Base-by-base conservation (phyloP, 192 early-diverging fungal genomes). In the Mycoemilia scoparia region DNA sequence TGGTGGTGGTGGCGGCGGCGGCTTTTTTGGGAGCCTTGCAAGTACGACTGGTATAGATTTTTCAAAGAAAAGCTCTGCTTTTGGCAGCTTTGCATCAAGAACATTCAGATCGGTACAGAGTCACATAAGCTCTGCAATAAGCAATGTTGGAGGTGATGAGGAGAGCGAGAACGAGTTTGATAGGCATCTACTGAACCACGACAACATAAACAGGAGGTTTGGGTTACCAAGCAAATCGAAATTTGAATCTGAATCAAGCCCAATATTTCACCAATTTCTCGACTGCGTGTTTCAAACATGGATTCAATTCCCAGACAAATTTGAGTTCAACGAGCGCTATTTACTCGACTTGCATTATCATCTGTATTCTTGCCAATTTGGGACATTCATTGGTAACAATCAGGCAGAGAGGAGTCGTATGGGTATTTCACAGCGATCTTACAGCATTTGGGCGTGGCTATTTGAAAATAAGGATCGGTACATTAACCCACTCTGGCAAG, bases 241-340 rank as follows among this genome's bases (percentile, higher is more conserved):
- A 24, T 75, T 76, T 33, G 67, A 73, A 36, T 54, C 69, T 10
- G 93, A 98, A 47, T 81, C 85, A 0, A 82, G 80, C 17, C 93
- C 93, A 8, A 76, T 98, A 7, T 98, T 98, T 51, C 78, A 89
- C 25, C 93, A 98, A 60, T 98, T 95, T 43, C 64, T 98, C 9
- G 93, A 98, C 54, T 91, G 87, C 58, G 69, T 89, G 19, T 98
- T 82, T 58, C 93, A 98, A 57, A 56, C 91, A 9, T 80, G 80
- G 65, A 65, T 60, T 14, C 82, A 89, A 57, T 74, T 72, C 37
- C 89, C 93, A 8, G 75, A 76, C 2, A 71, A 81, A 36, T 98
- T 98, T 57, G 88, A 91, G 66, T 98, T 87, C 40, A 81, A 77
- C 42, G 84, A 91, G 49, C 45, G 63, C 14, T 69, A 90, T 29